Base-by-base conservation (phyloP, 345 rosid genomes). In the Moringa oleifera region DNA sequence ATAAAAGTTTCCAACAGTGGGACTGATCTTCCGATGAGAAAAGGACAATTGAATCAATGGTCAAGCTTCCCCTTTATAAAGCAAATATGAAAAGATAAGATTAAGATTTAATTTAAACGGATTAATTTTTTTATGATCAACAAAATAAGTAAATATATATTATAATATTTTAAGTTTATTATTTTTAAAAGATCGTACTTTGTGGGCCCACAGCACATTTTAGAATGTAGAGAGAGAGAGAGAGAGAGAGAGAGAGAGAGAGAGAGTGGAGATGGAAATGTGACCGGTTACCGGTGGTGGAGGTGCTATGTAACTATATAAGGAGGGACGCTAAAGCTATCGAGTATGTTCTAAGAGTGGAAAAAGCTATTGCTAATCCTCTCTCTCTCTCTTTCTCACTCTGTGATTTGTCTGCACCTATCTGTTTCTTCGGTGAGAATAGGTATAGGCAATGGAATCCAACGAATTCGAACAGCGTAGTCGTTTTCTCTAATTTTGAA, bases 391-490 rank as follows among this genome's bases (percentile, higher is more conserved):
- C 51, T 63, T 11, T 24, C 51, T 25, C 54, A 6, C 53, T 59
- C 16, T 18, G 1, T 15, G 3, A 25, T 64, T 45, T 46, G 25
- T 55, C 23, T 20, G 16, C 11, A 4, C 37, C 37, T 51, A 15
- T 63, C 53, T 24, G 20, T 50, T 49, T 54, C 58, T 1, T 18
- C 28, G 51, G 28, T 41, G 57, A 31, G 19, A 20, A 6, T 21
- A n/a, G 15, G 25, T 0, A 19, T 51, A 10, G 50, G 22, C 4
- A 82, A n/a, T 82, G 86, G 83, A 82, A 74, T 67, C 83, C 62
- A 55, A 66, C 61, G 83, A 82, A 70, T 70, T 76, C n/a, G 80
- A 79, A 57, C 60, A 41, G 47, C 47, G 31, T 31, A 65, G 22
- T 53, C 53, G 56, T 41, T 25, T 37, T 63, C 58, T 64, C 50